Base-by-base conservation (phyloP, 768 basidiomycete genomes). In the Gloeopeniophorella convolvens region DNA sequence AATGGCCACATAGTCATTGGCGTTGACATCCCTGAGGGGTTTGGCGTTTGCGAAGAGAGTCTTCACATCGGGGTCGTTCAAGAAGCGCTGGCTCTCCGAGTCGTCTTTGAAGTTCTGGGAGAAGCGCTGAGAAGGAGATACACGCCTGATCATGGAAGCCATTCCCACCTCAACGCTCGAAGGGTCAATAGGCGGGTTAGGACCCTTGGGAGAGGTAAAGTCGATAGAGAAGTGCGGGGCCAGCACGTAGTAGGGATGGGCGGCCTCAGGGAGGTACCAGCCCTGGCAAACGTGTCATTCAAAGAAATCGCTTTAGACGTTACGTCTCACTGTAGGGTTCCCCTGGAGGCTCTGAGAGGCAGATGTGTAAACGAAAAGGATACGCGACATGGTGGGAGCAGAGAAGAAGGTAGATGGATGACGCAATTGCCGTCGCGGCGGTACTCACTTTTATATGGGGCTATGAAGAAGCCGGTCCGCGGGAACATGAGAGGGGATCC, bases 331-430 rank as follows among this genome's bases (percentile, higher is more conserved):
- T 10, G 76, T 82, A n/a, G 63, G 66, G 0, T 45, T 58, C 18
- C 76, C 79, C 13, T 68, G 73, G 16, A 84, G 69, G 20, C 75
- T 74, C 63, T 75, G 79, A 62, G 78, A 64, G 51, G 71, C 75
- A 39, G 85, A 88, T 28, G 85, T 85, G 62, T 82, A 76, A n/a
- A 90, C 80, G 64, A 90, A 83, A 58, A 89, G 80, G 31, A 89
- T 65, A 37, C 62, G 62, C 26, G 46, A 27, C 43, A 45, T 55
- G 20, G 33, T 45, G 43, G n/a, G n/a, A 39, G 26, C 11, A 21
- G 8, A 34, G 10, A 43, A 43, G 12, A 12, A 30, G 40, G n/a
- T n/a, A n/a, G n/a, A n/a, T n/a, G n/a, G n/a, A n/a, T n/a, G n/a
- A n/a, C n/a, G n/a, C n/a, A n/a, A n/a, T n/a, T n/a, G n/a, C n/a